phyloP scores from a whole-genome alignment of 768 basidiomycete genomes.

The Rhizopogon rudus region DNA sequence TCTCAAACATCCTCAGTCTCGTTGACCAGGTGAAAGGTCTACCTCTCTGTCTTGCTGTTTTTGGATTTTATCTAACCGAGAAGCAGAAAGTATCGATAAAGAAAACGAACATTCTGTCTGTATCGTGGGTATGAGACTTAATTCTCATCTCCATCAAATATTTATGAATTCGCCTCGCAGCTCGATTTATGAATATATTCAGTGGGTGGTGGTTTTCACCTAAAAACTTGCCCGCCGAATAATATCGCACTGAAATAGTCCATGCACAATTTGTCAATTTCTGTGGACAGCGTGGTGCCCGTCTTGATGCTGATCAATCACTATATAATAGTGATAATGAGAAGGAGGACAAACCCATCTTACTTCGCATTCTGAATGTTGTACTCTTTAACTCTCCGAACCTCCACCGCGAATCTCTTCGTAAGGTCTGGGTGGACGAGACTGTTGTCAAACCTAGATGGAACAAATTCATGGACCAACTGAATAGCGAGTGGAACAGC shows the following conservation, averaged over 20 bases:
- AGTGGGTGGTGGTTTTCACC: not conserved
- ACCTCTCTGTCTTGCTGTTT: not conserved
- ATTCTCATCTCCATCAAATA: not conserved
- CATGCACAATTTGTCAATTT: slow-evolving; percentile 29
- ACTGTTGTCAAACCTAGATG: slow-evolving; percentile 34
- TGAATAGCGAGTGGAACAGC: slow-evolving; percentile 43
- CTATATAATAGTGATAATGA: slow-evolving; percentile 8
- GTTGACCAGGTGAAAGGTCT: slow-evolving; percentile 29
- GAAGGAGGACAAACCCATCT: not conserved
- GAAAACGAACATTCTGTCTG: slow-evolving; percentile 7
- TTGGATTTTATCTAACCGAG: not conserved
- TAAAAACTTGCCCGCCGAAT: not conserved
- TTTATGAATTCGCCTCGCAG: not conserved
- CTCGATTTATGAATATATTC: slow-evolving; percentile 5
- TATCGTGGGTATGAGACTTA: slow-evolving; percentile 2
- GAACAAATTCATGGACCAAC: slow-evolving; percentile 33
- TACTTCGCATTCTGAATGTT: slow-evolving; percentile 1
- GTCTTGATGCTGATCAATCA: slow-evolving; percentile 25
- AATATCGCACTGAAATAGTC: slow-evolving; percentile 9
- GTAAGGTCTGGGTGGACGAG: slow-evolving; percentile 41
- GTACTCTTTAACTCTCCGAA: slow-evolving; percentile 43
- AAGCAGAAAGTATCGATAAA: slow-evolving; percentile 1
- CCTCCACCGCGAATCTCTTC: slow-evolving; percentile 35
- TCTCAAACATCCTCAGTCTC: slow-evolving; percentile 31
- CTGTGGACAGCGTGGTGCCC: slow-evolving; percentile 32